Conservation (phyloP, 1,139 yeast genomes). For the Protomyces inouyei region DNA sequence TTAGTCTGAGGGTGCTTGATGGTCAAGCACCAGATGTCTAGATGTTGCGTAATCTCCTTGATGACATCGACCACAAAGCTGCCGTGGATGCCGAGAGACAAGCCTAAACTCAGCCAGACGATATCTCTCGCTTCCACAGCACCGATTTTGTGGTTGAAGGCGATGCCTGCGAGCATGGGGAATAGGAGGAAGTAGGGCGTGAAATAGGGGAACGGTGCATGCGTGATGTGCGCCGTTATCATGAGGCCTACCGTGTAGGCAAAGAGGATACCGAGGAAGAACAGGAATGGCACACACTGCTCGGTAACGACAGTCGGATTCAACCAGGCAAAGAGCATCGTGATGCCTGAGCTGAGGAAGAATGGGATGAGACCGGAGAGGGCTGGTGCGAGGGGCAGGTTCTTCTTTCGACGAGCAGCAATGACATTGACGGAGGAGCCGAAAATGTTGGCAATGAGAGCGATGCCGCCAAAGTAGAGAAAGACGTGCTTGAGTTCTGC, state of each 20-base stretch:
- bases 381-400: constrained; percentile 35
- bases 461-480: constrained; percentile 13
- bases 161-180: constrained; percentile 40
- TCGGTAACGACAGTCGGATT: constrained; percentile 39
- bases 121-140: constrained; percentile 37
- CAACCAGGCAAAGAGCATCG: constrained; percentile 40
- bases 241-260: constrained; percentile 56
- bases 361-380: constrained; percentile 42
- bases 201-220: constrained; percentile 57
- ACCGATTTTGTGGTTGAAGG: constrained; percentile 30
- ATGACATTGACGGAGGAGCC: constrained; percentile 49
- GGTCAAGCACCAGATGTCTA: constrained; percentile 43
- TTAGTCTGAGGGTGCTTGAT: constrained; percentile 32
- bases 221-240: constrained; percentile 66
- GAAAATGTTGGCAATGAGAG: constrained; percentile 17
- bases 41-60: constrained; percentile 39
- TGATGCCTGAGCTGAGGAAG: constrained; percentile 35
- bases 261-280: constrained; percentile 63
- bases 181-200: constrained; percentile 38
- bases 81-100: constrained; percentile 37
- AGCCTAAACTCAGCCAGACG: constrained; percentile 37
- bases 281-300: constrained; percentile 55
- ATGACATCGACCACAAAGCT: constrained; percentile 42
- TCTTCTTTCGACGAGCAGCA: constrained; percentile 49
- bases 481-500: constrained; percentile 20